A percentile compares a stretch with the other conserved stretches of the same genome.
These are phyloP conservation scores for Rhodotorula taiwanensis DNA, from an alignment of 768 basidiomycete species.

Conservation along the genomic window DNA sequence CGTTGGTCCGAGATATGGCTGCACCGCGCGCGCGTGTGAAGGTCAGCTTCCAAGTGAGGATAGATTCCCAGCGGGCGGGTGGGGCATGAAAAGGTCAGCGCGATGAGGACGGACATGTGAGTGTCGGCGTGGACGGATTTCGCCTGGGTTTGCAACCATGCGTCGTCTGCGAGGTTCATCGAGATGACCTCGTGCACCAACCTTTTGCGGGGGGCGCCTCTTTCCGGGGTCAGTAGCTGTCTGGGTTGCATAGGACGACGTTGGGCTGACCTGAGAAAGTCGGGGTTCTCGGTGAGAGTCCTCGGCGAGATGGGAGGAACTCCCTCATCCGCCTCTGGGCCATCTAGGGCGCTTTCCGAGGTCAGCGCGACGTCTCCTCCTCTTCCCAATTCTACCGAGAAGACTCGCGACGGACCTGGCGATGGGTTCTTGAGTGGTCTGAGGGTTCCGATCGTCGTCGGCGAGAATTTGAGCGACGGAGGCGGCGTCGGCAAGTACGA, in stretches of 20 bases:
- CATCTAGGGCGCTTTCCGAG: too few relatives aligned
- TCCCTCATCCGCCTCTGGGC: neutral
- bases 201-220: too few relatives aligned
- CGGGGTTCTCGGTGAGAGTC: conserved; percentile 21
- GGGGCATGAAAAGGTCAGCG: too few relatives aligned
- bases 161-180: neutral
- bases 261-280: conserved; percentile 5
- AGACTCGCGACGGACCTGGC: too few relatives aligned
- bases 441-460: conserved; percentile 33
- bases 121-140: conserved; percentile 20
- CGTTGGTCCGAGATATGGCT: conserved; percentile 33
- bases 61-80: too few relatives aligned
- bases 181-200: conserved; percentile 31
- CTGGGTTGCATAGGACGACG: too few relatives aligned
- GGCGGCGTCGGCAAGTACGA: conserved; percentile 26
- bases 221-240: too few relatives aligned
- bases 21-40: neutral
- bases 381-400: too few relatives aligned
- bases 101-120: conserved; percentile 15
- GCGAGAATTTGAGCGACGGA: conserved; percentile 27
- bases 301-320: conserved; percentile 20
- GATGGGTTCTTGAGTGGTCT: neutral
- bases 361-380: too few relatives aligned
- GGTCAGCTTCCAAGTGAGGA: too few relatives aligned
- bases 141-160: conserved; percentile 19